Base-by-base conservation (phyloP, 768 basidiomycete species). In the Asterophora lycoperdoides region DNA sequence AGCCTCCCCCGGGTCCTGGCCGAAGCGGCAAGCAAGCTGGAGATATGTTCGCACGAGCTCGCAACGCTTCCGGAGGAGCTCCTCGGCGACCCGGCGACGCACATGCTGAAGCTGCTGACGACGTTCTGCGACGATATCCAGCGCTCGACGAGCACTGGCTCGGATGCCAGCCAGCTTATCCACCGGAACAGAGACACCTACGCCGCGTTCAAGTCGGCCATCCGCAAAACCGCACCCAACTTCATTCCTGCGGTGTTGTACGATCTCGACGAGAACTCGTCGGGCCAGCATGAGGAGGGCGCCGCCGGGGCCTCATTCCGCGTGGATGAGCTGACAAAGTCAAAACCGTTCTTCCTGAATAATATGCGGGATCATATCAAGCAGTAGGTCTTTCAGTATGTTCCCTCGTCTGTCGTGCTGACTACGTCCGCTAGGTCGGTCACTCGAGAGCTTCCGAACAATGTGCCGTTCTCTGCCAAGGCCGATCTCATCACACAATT, bases 391-490 rank as follows among this genome's bases (percentile, higher is more conserved):
- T 36, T 44, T n/a, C n/a, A 36, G 9, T 17, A 5, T 17, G 39
- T n/a, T 44, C 41, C 29, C 8, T n/a, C 14, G 8, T 47, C 36
- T 40, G 5, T 36, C 13, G 42, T 32, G 17, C 26, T 4, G 45
- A 26, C 4, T 20, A n/a, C 29, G 5, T 46, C 17, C 15, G 7
- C 14, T 11, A 74, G 72, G 15, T 67, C 64, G 8, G 64, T 68
- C 23, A 68, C 68, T 1, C 59, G 70, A 29, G 73, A 74, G 44
- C 57, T 71, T 0, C 71, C 71, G 7, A 58, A 63, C 15, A 70
- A 70, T 51, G 62, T 69, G 3, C 73, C 72, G 1, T 74, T 66
- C 46, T 56, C 57, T 3, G 65, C 68, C 1, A 73, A 72, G 36
- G 60, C 60, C 14, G 46, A 56, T 2, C 59, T 71, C 5, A 74